Evolutionary conservation across 192 early-diverging fungal genomes (phyloP).

Genomic region (Funneliformis geosporum): DNA sequence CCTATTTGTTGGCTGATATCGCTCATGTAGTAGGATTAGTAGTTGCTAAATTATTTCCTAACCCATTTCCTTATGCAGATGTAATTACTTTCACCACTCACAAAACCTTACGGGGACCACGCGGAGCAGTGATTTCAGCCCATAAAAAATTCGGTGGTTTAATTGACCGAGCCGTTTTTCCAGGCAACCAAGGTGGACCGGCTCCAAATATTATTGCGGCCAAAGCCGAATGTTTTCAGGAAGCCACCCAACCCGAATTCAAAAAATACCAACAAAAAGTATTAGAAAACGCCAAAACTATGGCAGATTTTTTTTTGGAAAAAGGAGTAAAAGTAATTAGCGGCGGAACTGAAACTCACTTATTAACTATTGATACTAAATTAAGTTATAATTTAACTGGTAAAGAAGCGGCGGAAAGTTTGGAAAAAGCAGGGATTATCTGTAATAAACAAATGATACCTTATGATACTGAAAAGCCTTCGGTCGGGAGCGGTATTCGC

Average conservation of each 20-base stretch:
- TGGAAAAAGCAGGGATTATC: slow-evolving; percentile 3
- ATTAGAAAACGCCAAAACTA: slow-evolving; percentile 2
- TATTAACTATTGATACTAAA: slow-evolving; percentile 10
- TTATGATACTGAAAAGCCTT: slow-evolving; percentile 14
- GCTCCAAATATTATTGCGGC: neutral
- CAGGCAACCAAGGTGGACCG: neutral
- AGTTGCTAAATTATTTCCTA: neutral
- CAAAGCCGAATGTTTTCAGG: neutral
- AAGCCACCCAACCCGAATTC: slow-evolving; percentile 1
- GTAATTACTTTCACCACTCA: slow-evolving; percentile 11
- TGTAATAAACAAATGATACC: slow-evolving; percentile 10
- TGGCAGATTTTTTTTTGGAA: neutral
- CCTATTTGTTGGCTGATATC: slow-evolving; percentile 5
- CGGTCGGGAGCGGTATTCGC: neutral
- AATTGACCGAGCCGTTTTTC: slow-evolving; percentile 8
- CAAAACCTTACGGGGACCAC: neutral
- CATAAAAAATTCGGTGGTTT: neutral
- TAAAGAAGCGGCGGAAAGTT: neutral
- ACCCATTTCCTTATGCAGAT: neutral
- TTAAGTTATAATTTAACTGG: slow-evolving; percentile 10
- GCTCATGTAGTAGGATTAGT: slow-evolving; percentile 1
- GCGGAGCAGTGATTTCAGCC: neutral
- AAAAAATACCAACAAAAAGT: slow-evolving; percentile 13
- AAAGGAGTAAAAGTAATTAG: slow-evolving; percentile 13
- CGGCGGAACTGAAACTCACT: slow-evolving; percentile 4